A percentile compares a stretch with the other conserved stretches of the same genome.
Evolutionary conservation across 2,329 filamentous ascomycete genomes (phyloP).

Genomic region (Xylariaceae sp.): DNA sequence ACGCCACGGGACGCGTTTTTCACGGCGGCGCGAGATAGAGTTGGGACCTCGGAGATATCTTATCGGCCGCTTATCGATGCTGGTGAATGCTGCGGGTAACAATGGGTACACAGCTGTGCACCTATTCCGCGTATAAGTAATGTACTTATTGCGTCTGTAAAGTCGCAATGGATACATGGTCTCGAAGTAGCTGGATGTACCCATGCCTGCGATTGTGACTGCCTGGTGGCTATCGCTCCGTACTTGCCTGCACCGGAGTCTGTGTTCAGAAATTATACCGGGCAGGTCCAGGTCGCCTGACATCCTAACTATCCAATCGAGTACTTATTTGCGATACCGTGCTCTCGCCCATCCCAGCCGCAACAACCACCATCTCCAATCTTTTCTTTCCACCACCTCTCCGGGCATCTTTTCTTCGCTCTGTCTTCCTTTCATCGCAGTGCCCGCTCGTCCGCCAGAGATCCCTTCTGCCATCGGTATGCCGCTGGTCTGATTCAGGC

Average conservation of each 20-base stretch:
- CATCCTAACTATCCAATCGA: no score
- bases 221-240: no score
- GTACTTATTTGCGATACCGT: background rate
- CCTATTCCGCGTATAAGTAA: no score
- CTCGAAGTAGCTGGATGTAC: background rate
- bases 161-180: background rate
- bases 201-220: no score
- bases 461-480: background rate
- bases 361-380: background rate
- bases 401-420: background rate
- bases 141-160: no score
- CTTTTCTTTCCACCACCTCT: background rate
- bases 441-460: no score
- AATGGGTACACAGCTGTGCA: no score
- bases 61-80: background rate
- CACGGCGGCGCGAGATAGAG: background rate
- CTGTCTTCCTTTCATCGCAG: no score
- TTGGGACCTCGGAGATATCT: background rate
- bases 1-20: slow-evolving; percentile 13
- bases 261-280: no score
- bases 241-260: no score
- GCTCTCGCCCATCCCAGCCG: background rate
- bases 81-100: no score
- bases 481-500: background rate
- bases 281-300: no score